Conservation (phyloP, 2,329 filamentous ascomycete species). For the Bipolaris gigantea region DNA sequence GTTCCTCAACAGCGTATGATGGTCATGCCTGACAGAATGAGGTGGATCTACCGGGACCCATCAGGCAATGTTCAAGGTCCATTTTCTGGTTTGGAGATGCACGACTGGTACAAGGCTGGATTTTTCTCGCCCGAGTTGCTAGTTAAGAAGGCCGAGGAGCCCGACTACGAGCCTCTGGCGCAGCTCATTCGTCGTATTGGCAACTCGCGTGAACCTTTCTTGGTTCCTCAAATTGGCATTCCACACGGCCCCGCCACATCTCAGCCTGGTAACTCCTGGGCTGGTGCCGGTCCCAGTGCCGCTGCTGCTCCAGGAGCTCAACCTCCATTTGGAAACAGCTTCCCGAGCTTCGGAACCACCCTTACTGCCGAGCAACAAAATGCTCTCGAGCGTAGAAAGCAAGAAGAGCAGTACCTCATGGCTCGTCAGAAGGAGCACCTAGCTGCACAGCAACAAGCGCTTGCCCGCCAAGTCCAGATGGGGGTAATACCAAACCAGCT, state of each 20-base stretch:
- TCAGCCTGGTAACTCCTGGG: conserved; percentile 51
- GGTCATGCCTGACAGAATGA: conserved; percentile 99
- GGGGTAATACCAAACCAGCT: conserved; percentile 63
- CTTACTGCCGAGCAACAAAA: conserved; percentile 98
- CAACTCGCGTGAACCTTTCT: conserved; percentile 94
- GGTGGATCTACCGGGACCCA: conserved; percentile 97
- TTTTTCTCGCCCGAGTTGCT: conserved; percentile 95
- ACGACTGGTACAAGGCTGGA: conserved; percentile 98
- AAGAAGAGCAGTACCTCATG: conserved; percentile 97
- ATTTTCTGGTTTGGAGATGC: conserved; percentile 97
- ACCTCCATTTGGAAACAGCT: conserved; percentile 88
- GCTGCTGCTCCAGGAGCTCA: conserved; percentile 53
- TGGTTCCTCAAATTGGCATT: conserved; percentile 95
- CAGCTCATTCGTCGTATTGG: conserved; percentile 94
- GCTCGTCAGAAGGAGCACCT: conserved; percentile 93
- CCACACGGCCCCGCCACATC: conserved; percentile 75
- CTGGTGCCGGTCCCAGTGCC: conserved; percentile 39
- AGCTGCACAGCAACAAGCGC: conserved; percentile 78
- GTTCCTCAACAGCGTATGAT: conserved; percentile 77
- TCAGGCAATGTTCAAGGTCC: conserved; percentile 90
- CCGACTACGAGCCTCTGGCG: conserved; percentile 90
- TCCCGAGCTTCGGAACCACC: conserved; percentile 95
- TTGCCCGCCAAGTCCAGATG: conserved; percentile 69
- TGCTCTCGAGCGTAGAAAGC: conserved; percentile 91
- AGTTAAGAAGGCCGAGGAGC: conserved; percentile 92